Percentiles rank a stretch among this genome's conserved stretches.
Conservation (phyloP, 306 rosid species). For the Fragaria vesca region DNA sequence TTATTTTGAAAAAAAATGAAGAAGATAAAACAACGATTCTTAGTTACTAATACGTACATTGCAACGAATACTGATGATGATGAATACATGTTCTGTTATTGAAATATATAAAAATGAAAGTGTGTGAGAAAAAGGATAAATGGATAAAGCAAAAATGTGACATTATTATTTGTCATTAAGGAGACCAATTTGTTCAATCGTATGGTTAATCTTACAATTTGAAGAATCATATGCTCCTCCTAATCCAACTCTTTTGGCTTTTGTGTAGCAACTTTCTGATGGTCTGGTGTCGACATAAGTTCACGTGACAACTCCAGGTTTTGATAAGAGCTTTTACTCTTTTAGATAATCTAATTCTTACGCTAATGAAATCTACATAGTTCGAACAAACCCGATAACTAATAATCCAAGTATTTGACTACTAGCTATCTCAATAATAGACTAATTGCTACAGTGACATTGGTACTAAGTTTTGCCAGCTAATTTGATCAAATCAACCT, state of each 20-base stretch:
- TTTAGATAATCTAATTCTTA: neutral
- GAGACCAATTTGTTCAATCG: neutral
- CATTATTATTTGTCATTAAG: no score
- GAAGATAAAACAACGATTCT: no score
- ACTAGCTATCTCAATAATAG: neutral
- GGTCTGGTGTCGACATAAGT: neutral
- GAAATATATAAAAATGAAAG: no score
- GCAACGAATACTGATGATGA: no score
- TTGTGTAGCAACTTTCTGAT: neutral
- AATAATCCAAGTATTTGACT: neutral
- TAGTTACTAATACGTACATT: no score
- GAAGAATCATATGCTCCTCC: neutral
- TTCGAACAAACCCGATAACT: neutral
- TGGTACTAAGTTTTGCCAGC: neutral
- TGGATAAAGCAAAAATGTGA: neutral
- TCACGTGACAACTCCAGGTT: neutral
- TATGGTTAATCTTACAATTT: neutral
- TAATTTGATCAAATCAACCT: neutral
- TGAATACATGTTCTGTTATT: no score
- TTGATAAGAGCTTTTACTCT: neutral
- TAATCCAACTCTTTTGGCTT: neutral
- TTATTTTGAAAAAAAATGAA: no score
- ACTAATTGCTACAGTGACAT: neutral
- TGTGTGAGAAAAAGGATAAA: no score
- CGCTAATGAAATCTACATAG: neutral